These are phyloP conservation scores for Aspergillus biplanus DNA, from an alignment of 495 filamentous ascomycete species.

Conservation along the genomic window DNA sequence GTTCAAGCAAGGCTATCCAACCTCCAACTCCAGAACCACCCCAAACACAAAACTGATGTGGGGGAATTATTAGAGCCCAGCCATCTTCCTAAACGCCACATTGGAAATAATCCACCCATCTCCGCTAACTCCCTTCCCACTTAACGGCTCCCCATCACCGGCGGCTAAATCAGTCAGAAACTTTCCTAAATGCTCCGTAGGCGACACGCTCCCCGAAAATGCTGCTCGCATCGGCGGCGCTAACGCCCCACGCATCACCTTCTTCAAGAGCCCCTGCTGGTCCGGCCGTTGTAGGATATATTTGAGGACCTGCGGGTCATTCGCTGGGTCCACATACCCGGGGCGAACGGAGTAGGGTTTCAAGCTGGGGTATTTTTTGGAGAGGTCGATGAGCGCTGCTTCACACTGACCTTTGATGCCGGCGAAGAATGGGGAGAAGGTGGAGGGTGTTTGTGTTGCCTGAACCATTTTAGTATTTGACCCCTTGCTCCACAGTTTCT, in stretches of 20 bases:
- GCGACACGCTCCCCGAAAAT: conserved; percentile 24
- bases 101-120: conserved; percentile 55
- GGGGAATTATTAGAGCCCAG: conserved; percentile 10
- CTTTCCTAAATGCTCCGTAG: conserved; percentile 44
- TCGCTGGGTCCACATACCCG: conserved; percentile 49
- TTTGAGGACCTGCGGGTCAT: conserved; percentile 52
- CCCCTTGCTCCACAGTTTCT: background rate
- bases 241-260: conserved; percentile 9
- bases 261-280: conserved; percentile 8
- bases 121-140: conserved; percentile 47
- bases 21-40: too few relatives aligned
- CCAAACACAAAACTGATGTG: background rate
- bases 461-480: background rate
- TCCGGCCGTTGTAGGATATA: conserved; percentile 38
- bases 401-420: conserved; percentile 68
- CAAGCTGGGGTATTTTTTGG: conserved; percentile 49
- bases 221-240: conserved; percentile 19
- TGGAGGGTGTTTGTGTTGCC: conserved; percentile 50
- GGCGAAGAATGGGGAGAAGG: conserved; percentile 58
- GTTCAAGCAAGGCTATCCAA: too few relatives aligned
- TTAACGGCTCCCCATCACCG: conserved; percentile 44
- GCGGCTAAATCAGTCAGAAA: conserved; percentile 62
- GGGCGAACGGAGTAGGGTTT: conserved; percentile 57
- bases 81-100: conserved; percentile 40
- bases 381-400: conserved; percentile 48